A percentile compares a stretch with the other conserved stretches of the same genome.
Conservation (phyloP, 2,329 filamentous ascomycete genomes). For the Sporothrix pseudoabietina region DNA sequence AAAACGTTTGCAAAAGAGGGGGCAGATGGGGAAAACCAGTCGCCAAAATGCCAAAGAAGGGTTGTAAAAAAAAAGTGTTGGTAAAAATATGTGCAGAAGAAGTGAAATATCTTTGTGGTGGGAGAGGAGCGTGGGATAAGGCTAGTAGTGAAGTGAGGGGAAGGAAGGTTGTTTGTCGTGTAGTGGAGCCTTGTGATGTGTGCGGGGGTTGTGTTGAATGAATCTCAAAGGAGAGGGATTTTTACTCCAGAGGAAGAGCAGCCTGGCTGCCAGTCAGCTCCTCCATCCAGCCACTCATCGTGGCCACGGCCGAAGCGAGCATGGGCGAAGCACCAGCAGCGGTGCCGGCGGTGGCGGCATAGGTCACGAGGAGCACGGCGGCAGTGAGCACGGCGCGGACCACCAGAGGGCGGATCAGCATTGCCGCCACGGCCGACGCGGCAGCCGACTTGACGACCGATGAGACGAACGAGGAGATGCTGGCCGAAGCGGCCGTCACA, state of each 20-base stretch:
- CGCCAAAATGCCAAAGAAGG: neutral
- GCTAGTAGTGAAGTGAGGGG: conserved; percentile 16
- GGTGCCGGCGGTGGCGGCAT: conserved; percentile 24
- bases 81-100: conserved; percentile 20
- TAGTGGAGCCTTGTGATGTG: conserved; percentile 21
- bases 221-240: neutral
- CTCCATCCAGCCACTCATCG: conserved; percentile 22
- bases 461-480: conserved; percentile 22
- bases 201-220: neutral
- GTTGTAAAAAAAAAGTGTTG: neutral
- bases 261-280: conserved; percentile 17
- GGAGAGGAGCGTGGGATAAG: neutral
- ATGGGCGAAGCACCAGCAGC: conserved; percentile 17
- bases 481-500: conserved; percentile 19
- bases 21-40: neutral
- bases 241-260: conserved; percentile 1
- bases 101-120: conserved; percentile 20
- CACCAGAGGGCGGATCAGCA: conserved; percentile 30
- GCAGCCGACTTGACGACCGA: conserved; percentile 25
- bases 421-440: conserved; percentile 26
- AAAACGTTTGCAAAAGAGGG: neutral
- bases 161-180: neutral
- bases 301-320: conserved; percentile 18
- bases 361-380: conserved; percentile 29
- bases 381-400: conserved; percentile 30